Percentiles rank a stretch among this genome's conserved stretches.
These are phyloP conservation scores for Geranomyces michiganensis DNA, from an alignment of 192 early-diverging fungal genomes.

Conservation along the genomic window DNA sequence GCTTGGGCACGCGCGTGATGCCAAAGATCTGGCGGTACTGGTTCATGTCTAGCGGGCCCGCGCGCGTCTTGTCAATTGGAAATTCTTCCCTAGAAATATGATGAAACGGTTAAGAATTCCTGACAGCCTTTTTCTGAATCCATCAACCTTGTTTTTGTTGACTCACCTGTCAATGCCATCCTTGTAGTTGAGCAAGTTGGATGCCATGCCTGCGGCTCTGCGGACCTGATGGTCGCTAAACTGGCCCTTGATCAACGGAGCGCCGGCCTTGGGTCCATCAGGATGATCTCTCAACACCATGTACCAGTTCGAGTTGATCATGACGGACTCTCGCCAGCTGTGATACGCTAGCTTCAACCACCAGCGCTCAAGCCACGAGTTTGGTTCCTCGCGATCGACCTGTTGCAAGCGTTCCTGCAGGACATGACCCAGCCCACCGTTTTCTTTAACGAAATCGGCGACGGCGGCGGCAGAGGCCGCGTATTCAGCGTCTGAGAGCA, in stretches of 20 bases:
- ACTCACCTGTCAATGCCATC: slow-evolving; percentile 66
- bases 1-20: slow-evolving; percentile 79
- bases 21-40: slow-evolving; percentile 82
- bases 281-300: slow-evolving; percentile 69
- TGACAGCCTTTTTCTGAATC: not conserved
- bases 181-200: slow-evolving; percentile 72
- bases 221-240: slow-evolving; percentile 79
- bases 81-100: slow-evolving; percentile 39
- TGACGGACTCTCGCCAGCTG: slow-evolving; percentile 76
- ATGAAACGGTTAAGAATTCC: not conserved
- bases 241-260: slow-evolving; percentile 18
- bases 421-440: slow-evolving; percentile 74
- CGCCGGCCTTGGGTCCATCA: slow-evolving; percentile 37
- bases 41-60: slow-evolving; percentile 78
- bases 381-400: slow-evolving; percentile 70
- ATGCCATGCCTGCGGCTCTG: slow-evolving; percentile 75
- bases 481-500: slow-evolving; percentile 68
- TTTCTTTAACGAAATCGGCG: slow-evolving; percentile 73
- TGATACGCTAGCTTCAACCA: slow-evolving; percentile 87
- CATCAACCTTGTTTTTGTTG: not conserved
- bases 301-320: slow-evolving; percentile 91
- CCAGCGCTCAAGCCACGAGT: slow-evolving; percentile 94
- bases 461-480: slow-evolving; percentile 66
- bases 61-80: slow-evolving; percentile 68
- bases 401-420: slow-evolving; percentile 83